Conservation (phyloP, 345 rosid genomes). For the Citropsis articulata region DNA sequence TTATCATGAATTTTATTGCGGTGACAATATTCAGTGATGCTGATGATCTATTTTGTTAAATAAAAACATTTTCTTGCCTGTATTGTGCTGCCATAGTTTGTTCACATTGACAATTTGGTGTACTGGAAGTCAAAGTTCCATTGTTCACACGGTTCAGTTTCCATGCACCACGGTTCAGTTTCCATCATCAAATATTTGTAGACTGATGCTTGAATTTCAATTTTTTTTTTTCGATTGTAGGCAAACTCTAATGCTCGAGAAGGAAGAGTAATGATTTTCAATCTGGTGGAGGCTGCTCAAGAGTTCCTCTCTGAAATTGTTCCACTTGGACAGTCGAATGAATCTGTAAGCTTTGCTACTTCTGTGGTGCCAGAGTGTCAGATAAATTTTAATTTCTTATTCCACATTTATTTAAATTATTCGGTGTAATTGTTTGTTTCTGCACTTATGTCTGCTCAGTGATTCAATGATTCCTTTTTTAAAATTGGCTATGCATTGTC, state of each 20-base stretch:
- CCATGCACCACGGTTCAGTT: not conserved
- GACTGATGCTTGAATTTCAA: not conserved
- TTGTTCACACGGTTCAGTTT: too few species aligned
- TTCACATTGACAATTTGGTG: not conserved
- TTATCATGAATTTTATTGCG: not conserved
- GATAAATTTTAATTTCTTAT: not conserved
- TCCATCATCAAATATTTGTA: constrained; percentile 2
- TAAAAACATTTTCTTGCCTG: constrained; percentile 9
- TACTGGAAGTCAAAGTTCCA: constrained; percentile 5
- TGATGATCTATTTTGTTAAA: constrained; percentile 1
- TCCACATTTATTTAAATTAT: not conserved
- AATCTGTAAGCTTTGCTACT: constrained; percentile 50
- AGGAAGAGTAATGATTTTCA: constrained; percentile 94
- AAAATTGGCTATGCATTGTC: not conserved
- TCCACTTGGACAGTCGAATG: constrained; percentile 43
- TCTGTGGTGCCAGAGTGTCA: not conserved
- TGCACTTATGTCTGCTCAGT: not conserved
- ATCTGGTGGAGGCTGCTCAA: constrained; percentile 97
- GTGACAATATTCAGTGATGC: not conserved
- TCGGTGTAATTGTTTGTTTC: not conserved
- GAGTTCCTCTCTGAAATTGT: constrained; percentile 86
- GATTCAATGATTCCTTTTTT: not conserved
- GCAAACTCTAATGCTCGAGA: constrained; percentile 84
- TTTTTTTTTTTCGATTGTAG: constrained; percentile 32
- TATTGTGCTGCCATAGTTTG: not conserved